phyloP scores from a whole-genome alignment of 78 protist genomes.

The Dictyostelium discoideum region DNA sequence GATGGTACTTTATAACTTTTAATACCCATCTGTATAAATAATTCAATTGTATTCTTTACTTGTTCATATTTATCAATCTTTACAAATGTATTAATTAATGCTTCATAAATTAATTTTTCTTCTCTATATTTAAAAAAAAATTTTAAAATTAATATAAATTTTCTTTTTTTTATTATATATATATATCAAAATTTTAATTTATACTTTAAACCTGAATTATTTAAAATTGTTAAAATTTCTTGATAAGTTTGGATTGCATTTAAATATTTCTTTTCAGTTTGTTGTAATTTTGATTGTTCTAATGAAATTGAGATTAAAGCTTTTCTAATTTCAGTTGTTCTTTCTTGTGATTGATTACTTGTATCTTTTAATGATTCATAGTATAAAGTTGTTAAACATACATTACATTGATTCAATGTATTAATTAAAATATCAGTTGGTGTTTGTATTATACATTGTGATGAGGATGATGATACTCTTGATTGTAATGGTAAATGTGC shows the following conservation, averaged over 20 bases:
- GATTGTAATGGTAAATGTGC: conserved; percentile 3
- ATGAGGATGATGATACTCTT: neutral
- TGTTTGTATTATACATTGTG: neutral
- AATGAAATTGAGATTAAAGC: neutral
- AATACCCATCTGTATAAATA: conserved; percentile 27
- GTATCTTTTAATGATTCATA: conserved; percentile 3
- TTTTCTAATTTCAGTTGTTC: conserved; percentile 16
- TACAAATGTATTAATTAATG: neutral
- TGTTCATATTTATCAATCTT: conserved; percentile 31
- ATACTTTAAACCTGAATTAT: conserved; percentile 21
- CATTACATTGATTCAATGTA: neutral
- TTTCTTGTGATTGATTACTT: conserved; percentile 1
- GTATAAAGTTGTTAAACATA: neutral
- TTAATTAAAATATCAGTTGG: neutral
- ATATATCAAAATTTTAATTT: neutral
- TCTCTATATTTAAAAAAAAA: conserved; percentile 5
- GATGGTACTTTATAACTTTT: conserved; percentile 47
- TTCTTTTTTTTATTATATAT: neutral
- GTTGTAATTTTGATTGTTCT: neutral
- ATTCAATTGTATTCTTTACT: conserved; percentile 4
- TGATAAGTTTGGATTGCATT: neutral
- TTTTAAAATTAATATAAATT: neutral
- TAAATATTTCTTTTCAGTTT: neutral
- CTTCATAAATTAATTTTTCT: conserved; percentile 34
- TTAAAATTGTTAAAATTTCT: conserved; percentile 7